phyloP scores from a whole-genome alignment of 129 eudicot genomes.

The Flaveria linearis region DNA sequence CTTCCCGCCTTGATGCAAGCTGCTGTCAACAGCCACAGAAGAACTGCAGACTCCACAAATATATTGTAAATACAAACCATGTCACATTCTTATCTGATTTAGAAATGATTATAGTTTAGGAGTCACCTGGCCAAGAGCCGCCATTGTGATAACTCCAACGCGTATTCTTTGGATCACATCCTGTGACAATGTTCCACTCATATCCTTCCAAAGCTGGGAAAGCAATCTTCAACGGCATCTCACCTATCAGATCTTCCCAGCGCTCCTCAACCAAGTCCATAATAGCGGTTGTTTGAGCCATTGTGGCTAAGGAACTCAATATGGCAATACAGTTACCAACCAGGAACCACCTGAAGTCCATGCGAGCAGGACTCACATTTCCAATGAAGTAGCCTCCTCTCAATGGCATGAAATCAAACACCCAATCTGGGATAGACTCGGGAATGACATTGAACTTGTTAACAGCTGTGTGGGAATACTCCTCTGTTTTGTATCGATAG shows the following conservation, averaged over 20 bases:
- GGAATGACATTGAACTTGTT: slow-evolving; percentile 54
- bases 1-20: slow-evolving; percentile 72
- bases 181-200: slow-evolving; percentile 53
- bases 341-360: slow-evolving; percentile 58
- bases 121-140: slow-evolving; percentile 69
- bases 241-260: slow-evolving; percentile 58
- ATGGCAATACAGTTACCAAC: slow-evolving; percentile 53
- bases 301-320: slow-evolving; percentile 43
- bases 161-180: slow-evolving; percentile 63
- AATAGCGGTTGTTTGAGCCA: slow-evolving; percentile 49
- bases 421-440: slow-evolving; percentile 66
- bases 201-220: slow-evolving; percentile 64
- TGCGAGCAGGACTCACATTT: slow-evolving; percentile 61
- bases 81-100: neutral
- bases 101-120: neutral
- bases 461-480: slow-evolving; percentile 58
- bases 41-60: slow-evolving; percentile 40
- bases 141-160: slow-evolving; percentile 70
- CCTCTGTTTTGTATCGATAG: slow-evolving; percentile 65
- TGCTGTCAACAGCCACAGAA: slow-evolving; percentile 68
- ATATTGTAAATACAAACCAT: neutral
- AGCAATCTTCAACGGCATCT: slow-evolving; percentile 55
- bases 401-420: slow-evolving; percentile 65
- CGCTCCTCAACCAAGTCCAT: slow-evolving; percentile 63
- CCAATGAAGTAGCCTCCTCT: slow-evolving; percentile 68